Percentiles rank a stretch among this genome's conserved stretches.
Evolutionary conservation across 140 eudicot species (phyloP).

Genomic region (Senecio squalidus): DNA sequence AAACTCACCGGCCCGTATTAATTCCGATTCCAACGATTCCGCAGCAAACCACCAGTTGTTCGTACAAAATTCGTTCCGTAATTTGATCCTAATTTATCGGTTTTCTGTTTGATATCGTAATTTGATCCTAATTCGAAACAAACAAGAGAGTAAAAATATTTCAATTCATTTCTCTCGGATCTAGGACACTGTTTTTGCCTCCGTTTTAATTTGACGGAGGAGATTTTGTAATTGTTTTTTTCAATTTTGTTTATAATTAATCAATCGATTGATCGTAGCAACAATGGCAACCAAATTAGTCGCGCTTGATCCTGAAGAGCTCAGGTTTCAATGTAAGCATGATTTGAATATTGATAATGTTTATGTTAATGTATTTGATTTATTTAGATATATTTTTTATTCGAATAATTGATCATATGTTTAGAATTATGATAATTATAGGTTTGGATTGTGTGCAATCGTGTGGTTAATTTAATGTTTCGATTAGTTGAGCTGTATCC

Average conservation of each 20-base stretch:
- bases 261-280: slow-evolving; percentile 4
- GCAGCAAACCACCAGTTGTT: slow-evolving; percentile 25
- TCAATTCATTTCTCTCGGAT: slow-evolving; percentile 21
- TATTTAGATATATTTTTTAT: too few relatives aligned
- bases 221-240: slow-evolving; percentile 3
- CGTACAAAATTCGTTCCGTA: slow-evolving; percentile 19
- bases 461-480: too few relatives aligned
- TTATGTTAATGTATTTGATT: not conserved
- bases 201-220: slow-evolving; percentile 19
- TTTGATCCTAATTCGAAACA: slow-evolving; percentile 8
- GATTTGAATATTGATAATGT: not conserved
- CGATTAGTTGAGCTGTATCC: not conserved
- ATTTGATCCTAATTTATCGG: slow-evolving; percentile 30
- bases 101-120: not conserved
- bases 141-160: slow-evolving; percentile 7
- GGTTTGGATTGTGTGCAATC: not conserved
- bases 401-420: too few relatives aligned
- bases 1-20: slow-evolving; percentile 17
- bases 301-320: slow-evolving; percentile 62
- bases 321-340: slow-evolving; percentile 58
- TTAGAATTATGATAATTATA: too few relatives aligned
- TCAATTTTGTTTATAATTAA: too few relatives aligned
- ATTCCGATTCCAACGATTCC: slow-evolving; percentile 26
- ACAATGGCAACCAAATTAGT: slow-evolving; percentile 49
- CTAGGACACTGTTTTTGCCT: slow-evolving; percentile 5